Evolutionary conservation across 257 asterid genomes (phyloP).

Genomic region (Salvia splendens): DNA sequence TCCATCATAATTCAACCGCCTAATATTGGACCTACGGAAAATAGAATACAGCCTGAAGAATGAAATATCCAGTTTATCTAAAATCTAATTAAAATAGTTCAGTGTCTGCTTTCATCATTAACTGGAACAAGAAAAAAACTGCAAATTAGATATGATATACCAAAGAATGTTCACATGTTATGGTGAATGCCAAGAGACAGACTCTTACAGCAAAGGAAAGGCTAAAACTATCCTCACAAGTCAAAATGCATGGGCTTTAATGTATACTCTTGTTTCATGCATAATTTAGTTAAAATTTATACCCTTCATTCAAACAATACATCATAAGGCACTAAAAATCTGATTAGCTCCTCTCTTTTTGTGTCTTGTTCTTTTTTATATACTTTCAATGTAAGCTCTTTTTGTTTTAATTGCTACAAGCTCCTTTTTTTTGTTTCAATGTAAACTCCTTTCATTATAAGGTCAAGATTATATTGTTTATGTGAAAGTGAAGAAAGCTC

Average conservation of each 20-base stretch:
- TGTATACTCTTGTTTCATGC: constrained; percentile 13
- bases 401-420: constrained; percentile 11
- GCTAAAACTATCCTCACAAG: not conserved
- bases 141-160: not conserved
- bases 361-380: not conserved
- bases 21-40: constrained; percentile 75
- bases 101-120: not conserved
- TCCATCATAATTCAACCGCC: constrained; percentile 74
- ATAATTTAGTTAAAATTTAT: not conserved
- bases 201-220: constrained; percentile 19
- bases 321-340: constrained; percentile 7
- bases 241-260: not conserved
- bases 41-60: constrained; percentile 26
- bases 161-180: not conserved
- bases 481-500: constrained; percentile 19
- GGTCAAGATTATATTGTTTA: constrained; percentile 22
- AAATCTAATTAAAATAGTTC: constrained; percentile 4
- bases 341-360: constrained; percentile 2
- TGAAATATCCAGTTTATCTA: constrained; percentile 23
- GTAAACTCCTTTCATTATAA: not conserved
- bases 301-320: not conserved
- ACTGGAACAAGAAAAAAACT: constrained; percentile 17
- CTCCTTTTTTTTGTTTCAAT: not conserved
- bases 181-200: not conserved
- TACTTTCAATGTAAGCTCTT: not conserved